Evolutionary conservation across 2,329 filamentous ascomycete genomes (phyloP).

Genomic region (Spiromastix sp.): DNA sequence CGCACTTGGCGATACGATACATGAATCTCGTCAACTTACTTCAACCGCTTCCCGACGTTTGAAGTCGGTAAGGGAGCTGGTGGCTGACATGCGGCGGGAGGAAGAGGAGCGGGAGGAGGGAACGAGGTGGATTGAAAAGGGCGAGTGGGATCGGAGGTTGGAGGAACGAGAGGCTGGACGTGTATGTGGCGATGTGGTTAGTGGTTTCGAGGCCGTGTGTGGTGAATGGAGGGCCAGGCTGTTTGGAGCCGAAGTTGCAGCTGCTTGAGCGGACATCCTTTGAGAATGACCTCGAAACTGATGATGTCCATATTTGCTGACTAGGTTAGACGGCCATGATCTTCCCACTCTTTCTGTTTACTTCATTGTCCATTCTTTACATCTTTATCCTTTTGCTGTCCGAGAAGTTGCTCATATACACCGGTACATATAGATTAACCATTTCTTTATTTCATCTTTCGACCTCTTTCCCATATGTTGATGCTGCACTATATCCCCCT

Average conservation of each 20-base stretch:
- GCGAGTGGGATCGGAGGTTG: constrained; percentile 72
- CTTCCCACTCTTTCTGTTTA: neutral
- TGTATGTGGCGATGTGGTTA: constrained; percentile 78
- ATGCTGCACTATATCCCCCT: neutral
- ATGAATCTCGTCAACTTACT: constrained; percentile 86
- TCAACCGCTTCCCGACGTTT: constrained; percentile 70
- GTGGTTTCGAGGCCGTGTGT: constrained; percentile 86
- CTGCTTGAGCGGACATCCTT: constrained; percentile 12
- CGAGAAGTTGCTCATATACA: constrained; percentile 1
- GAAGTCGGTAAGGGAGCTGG: constrained; percentile 71
- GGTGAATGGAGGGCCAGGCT: constrained; percentile 71
- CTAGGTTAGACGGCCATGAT: too few relatives aligned
- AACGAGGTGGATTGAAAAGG: constrained; percentile 66
- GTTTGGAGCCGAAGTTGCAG: constrained; percentile 37
- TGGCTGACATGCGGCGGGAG: constrained; percentile 75
- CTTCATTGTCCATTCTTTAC: neutral
- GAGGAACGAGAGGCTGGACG: constrained; percentile 68
- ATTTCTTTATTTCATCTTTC: constrained; percentile 1
- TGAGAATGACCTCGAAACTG: too few relatives aligned
- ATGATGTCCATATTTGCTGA: too few relatives aligned
- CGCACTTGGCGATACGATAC: constrained; percentile 78
- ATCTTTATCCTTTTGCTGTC: too few relatives aligned
- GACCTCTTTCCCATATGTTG: neutral
- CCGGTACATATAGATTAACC: constrained; percentile 1
- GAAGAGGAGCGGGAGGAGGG: constrained; percentile 75